These are phyloP conservation scores for Macrocystidia cucumis DNA, from an alignment of 1,284 basidiomycete species.

Conservation along the genomic window DNA sequence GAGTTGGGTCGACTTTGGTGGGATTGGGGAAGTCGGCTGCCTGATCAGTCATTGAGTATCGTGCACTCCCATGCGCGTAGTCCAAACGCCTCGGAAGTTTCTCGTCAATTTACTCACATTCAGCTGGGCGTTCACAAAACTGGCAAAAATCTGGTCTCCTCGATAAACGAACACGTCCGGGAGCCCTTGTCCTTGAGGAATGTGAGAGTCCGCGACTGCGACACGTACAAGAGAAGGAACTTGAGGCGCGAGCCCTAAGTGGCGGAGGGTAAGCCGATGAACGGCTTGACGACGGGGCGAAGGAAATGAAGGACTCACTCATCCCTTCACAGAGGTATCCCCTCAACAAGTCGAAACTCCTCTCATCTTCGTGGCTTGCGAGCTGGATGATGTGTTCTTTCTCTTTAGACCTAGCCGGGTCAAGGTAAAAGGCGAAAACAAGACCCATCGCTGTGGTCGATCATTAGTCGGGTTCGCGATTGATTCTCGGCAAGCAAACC, in stretches of 20 bases:
- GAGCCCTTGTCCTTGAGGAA: not conserved
- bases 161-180: not conserved
- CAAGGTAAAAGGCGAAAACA: conserved; percentile 2
- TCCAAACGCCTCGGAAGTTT: too few species aligned
- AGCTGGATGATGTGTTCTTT: not conserved
- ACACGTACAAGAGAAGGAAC: not conserved
- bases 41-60: too few species aligned
- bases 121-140: conserved; percentile 2
- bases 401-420: not conserved
- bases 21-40: conserved; percentile 5
- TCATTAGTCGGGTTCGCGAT: too few species aligned
- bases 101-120: too few species aligned
- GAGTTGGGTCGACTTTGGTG: not conserved
- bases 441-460: not conserved
- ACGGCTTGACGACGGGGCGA: not conserved
- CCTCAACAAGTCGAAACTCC: not conserved
- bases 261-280: not conserved
- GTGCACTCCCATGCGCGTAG: too few species aligned
- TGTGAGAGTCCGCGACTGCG: not conserved
- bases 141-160: conserved; percentile 1
- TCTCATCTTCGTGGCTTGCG: not conserved
- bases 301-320: too few species aligned
- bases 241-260: not conserved
- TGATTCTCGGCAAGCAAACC: too few species aligned
- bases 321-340: conserved; percentile 3